Percentiles rank a stretch among this genome's conserved stretches.
Conservation (phyloP, 208 protist genomes). For the Acanthamoeba royreba region DNA sequence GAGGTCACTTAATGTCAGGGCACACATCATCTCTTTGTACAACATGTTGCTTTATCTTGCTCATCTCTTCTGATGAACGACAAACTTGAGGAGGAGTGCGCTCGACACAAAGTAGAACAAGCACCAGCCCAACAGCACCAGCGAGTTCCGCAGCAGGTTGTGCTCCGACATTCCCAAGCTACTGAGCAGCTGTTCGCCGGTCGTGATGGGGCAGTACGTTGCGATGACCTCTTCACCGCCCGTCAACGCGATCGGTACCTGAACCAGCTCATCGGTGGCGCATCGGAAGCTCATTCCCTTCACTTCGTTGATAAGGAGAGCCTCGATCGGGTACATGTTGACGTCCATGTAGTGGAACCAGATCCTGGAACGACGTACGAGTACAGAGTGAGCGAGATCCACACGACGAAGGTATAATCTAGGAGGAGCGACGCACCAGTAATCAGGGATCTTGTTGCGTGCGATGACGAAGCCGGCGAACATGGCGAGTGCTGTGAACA, state of each 20-base stretch:
- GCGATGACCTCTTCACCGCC: neutral
- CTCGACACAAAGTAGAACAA: neutral
- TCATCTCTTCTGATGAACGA: neutral
- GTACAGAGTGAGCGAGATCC: no score
- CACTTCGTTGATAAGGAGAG: neutral
- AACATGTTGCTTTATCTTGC: no score
- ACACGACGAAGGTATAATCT: no score
- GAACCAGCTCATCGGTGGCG: neutral
- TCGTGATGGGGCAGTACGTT: neutral
- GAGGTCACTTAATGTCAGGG: no score
- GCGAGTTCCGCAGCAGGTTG: neutral
- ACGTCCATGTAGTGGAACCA: constrained; percentile 11
- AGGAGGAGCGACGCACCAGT: no score
- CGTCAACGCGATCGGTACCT: neutral
- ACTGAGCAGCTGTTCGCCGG: neutral
- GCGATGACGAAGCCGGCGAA: constrained; percentile 21
- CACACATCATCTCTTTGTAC: no score
- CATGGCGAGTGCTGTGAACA: neutral
- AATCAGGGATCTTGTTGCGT: neutral
- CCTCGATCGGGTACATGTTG: constrained; percentile 27
- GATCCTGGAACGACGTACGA: neutral
- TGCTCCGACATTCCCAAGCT: neutral
- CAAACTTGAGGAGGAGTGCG: neutral
- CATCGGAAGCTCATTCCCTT: neutral
- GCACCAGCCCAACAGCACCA: neutral